Conservation (phyloP, 768 basidiomycete genomes). For the Coprinopsis cinerea region DNA sequence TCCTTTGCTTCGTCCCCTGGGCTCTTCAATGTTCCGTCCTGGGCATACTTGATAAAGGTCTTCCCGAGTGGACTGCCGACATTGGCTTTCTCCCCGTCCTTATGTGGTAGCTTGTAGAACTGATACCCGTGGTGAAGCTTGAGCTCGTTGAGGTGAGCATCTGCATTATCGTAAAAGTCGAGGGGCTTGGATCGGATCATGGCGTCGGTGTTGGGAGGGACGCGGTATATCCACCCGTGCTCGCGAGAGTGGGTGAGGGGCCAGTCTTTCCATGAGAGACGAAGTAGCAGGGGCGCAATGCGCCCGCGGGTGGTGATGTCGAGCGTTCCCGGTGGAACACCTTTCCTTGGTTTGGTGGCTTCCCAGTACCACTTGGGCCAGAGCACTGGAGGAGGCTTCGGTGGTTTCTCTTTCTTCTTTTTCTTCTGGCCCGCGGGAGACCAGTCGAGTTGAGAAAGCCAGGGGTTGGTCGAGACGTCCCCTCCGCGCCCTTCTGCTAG, state of each 20-base stretch:
- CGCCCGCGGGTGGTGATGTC: slow-evolving; percentile 84
- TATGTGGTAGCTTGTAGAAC: slow-evolving; percentile 95
- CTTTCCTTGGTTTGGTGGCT: slow-evolving; percentile 67
- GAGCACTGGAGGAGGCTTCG: slow-evolving; percentile 42
- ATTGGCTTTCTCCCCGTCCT: slow-evolving; percentile 90
- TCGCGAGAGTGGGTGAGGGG: slow-evolving; percentile 82
- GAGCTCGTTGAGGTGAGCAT: slow-evolving; percentile 50
- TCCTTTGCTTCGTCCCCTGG: slow-evolving; percentile 75
- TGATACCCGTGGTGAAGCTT: slow-evolving; percentile 41
- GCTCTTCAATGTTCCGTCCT: slow-evolving; percentile 82
- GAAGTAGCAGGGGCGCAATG: slow-evolving; percentile 78
- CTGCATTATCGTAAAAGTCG: slow-evolving; percentile 57
- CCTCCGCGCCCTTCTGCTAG: slow-evolving; percentile 17
- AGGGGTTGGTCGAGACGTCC: slow-evolving; percentile 36
- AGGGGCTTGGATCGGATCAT: slow-evolving; percentile 41
- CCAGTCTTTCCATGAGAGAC: slow-evolving; percentile 81
- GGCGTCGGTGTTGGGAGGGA: slow-evolving; percentile 45
- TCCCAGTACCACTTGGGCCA: slow-evolving; percentile 99
- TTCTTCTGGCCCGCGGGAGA: slow-evolving; percentile 25
- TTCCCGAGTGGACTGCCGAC: slow-evolving; percentile 92
- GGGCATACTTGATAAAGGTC: slow-evolving; percentile 81
- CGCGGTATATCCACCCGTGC: slow-evolving; percentile 90
- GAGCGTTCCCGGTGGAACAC: slow-evolving; percentile 59
- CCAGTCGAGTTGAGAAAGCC: slow-evolving; percentile 70
- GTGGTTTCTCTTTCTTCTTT: slow-evolving; percentile 29